phyloP scores from a whole-genome alignment of 2,329 filamentous ascomycete species.

The Xylogone sp. region DNA sequence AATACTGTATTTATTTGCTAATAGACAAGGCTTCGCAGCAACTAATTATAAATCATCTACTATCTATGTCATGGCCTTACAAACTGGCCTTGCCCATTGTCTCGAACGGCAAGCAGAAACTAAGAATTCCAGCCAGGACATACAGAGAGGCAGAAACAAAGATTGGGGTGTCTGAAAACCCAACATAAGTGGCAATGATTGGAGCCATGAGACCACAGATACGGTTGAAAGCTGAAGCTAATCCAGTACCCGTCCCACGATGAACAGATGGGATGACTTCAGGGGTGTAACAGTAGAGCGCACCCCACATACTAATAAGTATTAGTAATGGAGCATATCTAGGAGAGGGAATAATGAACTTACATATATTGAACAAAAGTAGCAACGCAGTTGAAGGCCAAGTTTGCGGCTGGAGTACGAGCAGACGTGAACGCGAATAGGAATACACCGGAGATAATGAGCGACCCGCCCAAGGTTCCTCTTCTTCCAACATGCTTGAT shows the following conservation, averaged over 20 bases:
- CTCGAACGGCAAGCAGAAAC: slow-evolving; percentile 60
- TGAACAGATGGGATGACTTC: slow-evolving; percentile 54
- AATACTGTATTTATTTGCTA: too few relatives aligned
- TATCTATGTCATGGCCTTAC: slow-evolving; percentile 24
- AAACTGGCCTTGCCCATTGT: slow-evolving; percentile 56
- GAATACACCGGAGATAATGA: slow-evolving; percentile 47
- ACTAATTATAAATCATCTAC: too few relatives aligned
- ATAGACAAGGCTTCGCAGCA: too few relatives aligned
- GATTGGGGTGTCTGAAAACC: slow-evolving; percentile 51
- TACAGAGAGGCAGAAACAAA: slow-evolving; percentile 55
- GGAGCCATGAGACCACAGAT: slow-evolving; percentile 65
- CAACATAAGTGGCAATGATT: slow-evolving; percentile 55
- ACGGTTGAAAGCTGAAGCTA: slow-evolving; percentile 59
- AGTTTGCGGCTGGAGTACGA: slow-evolving; percentile 38
- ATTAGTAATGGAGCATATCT: neutral
- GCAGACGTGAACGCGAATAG: slow-evolving; percentile 48
- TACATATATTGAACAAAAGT: slow-evolving; percentile 47
- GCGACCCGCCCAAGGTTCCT: slow-evolving; percentile 45
- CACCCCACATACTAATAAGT: slow-evolving; percentile 43
- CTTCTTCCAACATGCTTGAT: slow-evolving; percentile 47
- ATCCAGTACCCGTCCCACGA: slow-evolving; percentile 51
- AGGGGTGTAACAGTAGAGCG: slow-evolving; percentile 52
- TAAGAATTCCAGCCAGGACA: slow-evolving; percentile 54
- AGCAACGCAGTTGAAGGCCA: slow-evolving; percentile 53
- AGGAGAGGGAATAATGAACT: neutral